A percentile compares a stretch with the other conserved stretches of the same genome.
phyloP scores from a whole-genome alignment of 2,329 filamentous ascomycete genomes.

The Diaporthe batatas region DNA sequence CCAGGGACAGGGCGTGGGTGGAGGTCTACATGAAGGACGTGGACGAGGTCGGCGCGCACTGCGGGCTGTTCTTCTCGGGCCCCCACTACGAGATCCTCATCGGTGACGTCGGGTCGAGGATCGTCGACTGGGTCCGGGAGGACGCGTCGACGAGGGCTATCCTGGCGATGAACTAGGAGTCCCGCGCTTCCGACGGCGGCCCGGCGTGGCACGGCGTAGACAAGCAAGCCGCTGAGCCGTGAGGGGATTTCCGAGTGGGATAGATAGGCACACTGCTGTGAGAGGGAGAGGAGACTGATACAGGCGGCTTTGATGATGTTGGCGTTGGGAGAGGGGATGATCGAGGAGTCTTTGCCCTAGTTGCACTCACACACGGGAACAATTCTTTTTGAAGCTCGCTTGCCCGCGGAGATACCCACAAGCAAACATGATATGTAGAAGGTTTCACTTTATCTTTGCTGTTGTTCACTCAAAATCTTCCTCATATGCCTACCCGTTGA shows the following conservation, averaged over 20 bases:
- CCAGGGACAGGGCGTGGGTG: conserved; percentile 79
- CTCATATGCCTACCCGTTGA: no score
- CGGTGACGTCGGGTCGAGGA: conserved; percentile 76
- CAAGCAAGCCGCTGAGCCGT: background rate
- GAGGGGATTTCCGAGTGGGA: background rate
- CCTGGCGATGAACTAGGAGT: conserved; percentile 46
- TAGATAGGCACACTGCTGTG: background rate
- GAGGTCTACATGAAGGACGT: conserved; percentile 84
- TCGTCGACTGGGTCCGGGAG: conserved; percentile 78
- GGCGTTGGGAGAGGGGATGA: conserved; percentile 15
- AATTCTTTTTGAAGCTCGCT: background rate
- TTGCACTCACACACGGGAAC: conserved; percentile 10
- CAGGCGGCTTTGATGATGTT: background rate
- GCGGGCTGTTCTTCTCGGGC: conserved; percentile 81
- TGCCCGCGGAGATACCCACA: conserved; percentile 24
- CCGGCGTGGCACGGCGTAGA: no score
- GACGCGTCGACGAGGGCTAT: conserved; percentile 63
- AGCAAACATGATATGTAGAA: background rate
- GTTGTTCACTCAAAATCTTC: background rate
- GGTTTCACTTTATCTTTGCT: background rate
- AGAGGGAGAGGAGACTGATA: background rate
- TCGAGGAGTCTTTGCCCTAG: background rate
- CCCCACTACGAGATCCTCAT: conserved; percentile 82
- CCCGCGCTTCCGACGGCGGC: background rate
- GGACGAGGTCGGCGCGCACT: conserved; percentile 89